Base-by-base conservation (phyloP, 148 eudicot species). In the Linanthus parryae region DNA sequence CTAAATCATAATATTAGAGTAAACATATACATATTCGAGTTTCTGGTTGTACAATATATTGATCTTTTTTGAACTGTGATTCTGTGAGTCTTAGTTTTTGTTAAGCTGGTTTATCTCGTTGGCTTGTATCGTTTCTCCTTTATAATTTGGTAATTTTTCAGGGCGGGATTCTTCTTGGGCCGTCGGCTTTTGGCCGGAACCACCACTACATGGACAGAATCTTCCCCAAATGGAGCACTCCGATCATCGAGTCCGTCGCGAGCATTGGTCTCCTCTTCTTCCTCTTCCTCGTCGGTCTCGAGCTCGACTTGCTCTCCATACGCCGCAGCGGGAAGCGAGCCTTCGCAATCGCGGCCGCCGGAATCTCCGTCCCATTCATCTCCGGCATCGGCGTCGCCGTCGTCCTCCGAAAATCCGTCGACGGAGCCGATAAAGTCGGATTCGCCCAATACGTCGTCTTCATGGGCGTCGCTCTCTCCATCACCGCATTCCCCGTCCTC, bases 401-500 rank as follows among this genome's bases (percentile, higher is more conserved):
- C 16, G 33, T 76, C 1, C 63, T 76, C 12, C 49, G 76, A 0
- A 47, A 43, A 43, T 16, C 58, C 5, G 45, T 71, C 14, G 48
- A 39, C 16, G 75, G 75, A 0, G 75, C 58, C 2, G 70, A 71
- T 8, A 52, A 35, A 35, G 76, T 67, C 1, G 63, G 76, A 0
- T 68, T 48, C 13, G 53, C 26, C 4, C 65, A 64, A 23, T 68
- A 44, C 43, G 13, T 76, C 2, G 44, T 76, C 11, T 76, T 76
- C 71, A 71, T 76, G 65, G 81, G 76, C 0, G 81, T 76, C 1
- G 62, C 76, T 15, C 64, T 76, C 11, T 76, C 81, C 1, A 61
- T 76, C 46, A 80, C 81, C 0, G 76, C 81, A 5, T 73, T 80
- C 49, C 81, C 81, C 0, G 81, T 80, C 7, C 69, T 80, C 2